Conservation (phyloP, 176 grass and related monocot genomes). For the Sorghum bicolor region Sorghum_bicolor_NCBIv3 NC_012874.2:50875501-50876000, state of each 20-base stretch:
- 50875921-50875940: neutral
- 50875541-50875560: neutral
- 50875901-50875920: neutral
- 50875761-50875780: slow-evolving; percentile 24
- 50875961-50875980: neutral
- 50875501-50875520: neutral
- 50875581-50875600: no score
- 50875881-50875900: slow-evolving; percentile 23
- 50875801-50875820: neutral
- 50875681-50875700: neutral
- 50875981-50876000: neutral
- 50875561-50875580: neutral
- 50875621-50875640: neutral
- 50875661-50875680: neutral
- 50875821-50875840: neutral
- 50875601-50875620: neutral
- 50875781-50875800: neutral
- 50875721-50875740: neutral
- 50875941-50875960: neutral
- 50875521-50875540: neutral
- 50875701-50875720: neutral
- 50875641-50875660: neutral
- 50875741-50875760: neutral
- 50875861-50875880: neutral
- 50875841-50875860: slow-evolving; percentile 12